Conservation (phyloP, 495 filamentous ascomycete species). For the Margaritispora aquatica region DNA sequence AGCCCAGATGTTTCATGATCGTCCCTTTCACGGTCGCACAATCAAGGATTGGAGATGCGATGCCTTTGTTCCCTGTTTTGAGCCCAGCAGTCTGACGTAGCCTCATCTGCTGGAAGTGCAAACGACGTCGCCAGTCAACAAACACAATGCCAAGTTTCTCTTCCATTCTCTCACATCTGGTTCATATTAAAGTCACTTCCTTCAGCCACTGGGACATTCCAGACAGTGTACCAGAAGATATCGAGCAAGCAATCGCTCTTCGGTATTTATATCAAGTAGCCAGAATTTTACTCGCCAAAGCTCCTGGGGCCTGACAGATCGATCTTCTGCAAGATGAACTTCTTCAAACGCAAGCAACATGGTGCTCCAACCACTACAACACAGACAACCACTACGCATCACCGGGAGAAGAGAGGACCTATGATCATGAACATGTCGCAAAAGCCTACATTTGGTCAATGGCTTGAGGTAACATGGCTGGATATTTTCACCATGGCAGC, state of each 20-base stretch:
- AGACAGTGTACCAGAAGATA: too few relatives aligned
- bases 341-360: slow-evolving; percentile 1
- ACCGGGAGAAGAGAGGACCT: slow-evolving; percentile 10
- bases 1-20: background rate
- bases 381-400: background rate
- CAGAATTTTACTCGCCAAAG: background rate
- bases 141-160: background rate
- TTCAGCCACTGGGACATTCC: background rate
- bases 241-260: background rate
- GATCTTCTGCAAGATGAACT: slow-evolving; percentile 1
- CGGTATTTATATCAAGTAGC: background rate
- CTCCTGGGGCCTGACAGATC: background rate
- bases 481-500: slow-evolving; percentile 52
- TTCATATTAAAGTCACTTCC: background rate
- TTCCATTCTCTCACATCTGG: background rate
- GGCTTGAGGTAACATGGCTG: slow-evolving; percentile 50
- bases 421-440: slow-evolving; percentile 33
- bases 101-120: background rate
- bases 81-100: background rate
- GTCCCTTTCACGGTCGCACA: background rate
- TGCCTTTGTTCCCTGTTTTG: background rate
- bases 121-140: background rate
- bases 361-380: background rate
- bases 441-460: slow-evolving; percentile 41
- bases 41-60: background rate